Base-by-base conservation (phyloP, 1,139 yeast species). In the Pichia sp. region DNA sequence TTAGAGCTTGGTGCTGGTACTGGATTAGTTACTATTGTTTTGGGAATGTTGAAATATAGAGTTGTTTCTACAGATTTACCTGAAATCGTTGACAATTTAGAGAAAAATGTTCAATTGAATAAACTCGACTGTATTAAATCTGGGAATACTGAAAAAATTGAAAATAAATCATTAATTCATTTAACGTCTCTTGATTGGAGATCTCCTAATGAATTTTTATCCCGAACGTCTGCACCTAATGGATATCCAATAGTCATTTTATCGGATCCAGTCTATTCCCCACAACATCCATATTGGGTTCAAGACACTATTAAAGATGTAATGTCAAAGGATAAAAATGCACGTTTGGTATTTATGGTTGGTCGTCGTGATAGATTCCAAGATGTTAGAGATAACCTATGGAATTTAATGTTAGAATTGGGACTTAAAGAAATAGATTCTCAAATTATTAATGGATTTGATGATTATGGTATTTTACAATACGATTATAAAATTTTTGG, bases 1-100 rank as follows among this genome's bases (percentile, higher is more conserved):
- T 61, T 91, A 13, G 98, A 91, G 56, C 65, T 91, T 20, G 98
- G 98, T 0, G 72, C 97, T 0, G 98, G 98, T 0, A 91, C 98
- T 0, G 98, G 98, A 0, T 65, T 91, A 19, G 84, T 82, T 1
- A 96, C 97, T 0, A 80, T 91, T 33, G 66, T 78, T 0, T 71
- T 83, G 43, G 72, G 74, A 2, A 43, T 66, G 14, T 58, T 72
- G 30, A 85, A 78, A 2, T 70, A 64, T 50, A 44, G 48, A 6
- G 70, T 87, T 0, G 63, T 66, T 14, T 61, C 87, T 28, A 88
- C 98, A 0, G 98, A 91, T 59, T 63, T 91, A 37, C 77, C 79
- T 0, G 93, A 79, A 43, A 89, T 91, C 38, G 69, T 81, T 0
- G 77, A 77, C 0, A 91, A 91, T 55, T 60, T 91, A 37, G 53